Evolutionary conservation across 2,329 filamentous ascomycete species (phyloP), one percentile per base, ranked within the genome.

Genomic region (Monilinia polystroma): DNA sequence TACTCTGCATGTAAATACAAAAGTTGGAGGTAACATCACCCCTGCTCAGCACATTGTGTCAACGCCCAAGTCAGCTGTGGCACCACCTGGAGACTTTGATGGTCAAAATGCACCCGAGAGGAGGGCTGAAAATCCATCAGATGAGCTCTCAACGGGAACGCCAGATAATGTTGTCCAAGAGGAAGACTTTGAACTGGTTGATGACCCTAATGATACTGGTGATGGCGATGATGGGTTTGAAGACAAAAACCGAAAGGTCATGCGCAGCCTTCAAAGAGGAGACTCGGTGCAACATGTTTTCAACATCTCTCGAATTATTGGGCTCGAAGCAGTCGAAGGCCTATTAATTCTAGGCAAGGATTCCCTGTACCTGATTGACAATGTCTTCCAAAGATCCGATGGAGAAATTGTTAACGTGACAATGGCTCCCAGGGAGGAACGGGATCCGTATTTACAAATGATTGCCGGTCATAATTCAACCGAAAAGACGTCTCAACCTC

Each of bases 161-260:
- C 68, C 70, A n/a, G 73, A 73, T n/a, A 71, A 55, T 18, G 73
- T 71, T 20, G 71, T 73, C 54, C 69, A 72, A 11, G 95, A 97
- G 67, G 95, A 98, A 56, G 96, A 96, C 71, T 99, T 97, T 75
- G 95, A 99, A 78, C 87, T 99, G 71, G 90, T 99, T 8, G 93
- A 98, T 68, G 94, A 97, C 69, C 93, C 94, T 0, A 93, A 93
- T 73, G 90, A 94, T 87, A 90, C 52, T n/a, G 86, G 91, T 35
- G 92, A 95, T 56, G 82, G 79, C 1, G 86, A 88, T 18, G 87
- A 90, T 71, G 89, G 88, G 1, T 96, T 96, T 70, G 96, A 99
- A 78, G 96, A 99, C 78, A 98, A 97, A 81, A 98, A 99, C 75
- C 87, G 96, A 55, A 97, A 97, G 78, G 94, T 99, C 55, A 96